phyloP scores from a whole-genome alignment of 768 basidiomycete genomes.

The Pilatotrama ljubarskyi region DNA sequence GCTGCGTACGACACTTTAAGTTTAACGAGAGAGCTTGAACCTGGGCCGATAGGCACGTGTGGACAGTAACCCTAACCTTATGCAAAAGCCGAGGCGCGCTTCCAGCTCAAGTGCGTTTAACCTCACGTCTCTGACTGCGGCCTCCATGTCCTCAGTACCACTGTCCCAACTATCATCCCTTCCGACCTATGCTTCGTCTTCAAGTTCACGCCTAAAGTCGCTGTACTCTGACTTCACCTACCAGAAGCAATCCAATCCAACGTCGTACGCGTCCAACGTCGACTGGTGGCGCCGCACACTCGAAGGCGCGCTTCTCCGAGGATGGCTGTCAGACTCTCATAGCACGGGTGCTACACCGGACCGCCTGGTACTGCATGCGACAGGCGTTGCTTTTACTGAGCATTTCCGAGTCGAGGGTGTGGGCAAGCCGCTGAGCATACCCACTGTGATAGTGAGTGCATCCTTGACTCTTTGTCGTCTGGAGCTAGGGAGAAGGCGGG shows the following conservation, averaged over 20 bases:
- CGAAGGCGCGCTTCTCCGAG: slow-evolving; percentile 57
- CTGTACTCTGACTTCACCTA: slow-evolving; percentile 87
- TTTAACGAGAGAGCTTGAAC: too few relatives aligned
- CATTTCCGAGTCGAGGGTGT: slow-evolving; percentile 62
- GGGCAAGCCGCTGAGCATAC: slow-evolving; percentile 74
- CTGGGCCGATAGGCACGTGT: too few relatives aligned
- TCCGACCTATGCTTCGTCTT: slow-evolving; percentile 48
- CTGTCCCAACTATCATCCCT: slow-evolving; percentile 33
- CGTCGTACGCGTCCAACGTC: slow-evolving; percentile 76
- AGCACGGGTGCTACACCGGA: slow-evolving; percentile 32
- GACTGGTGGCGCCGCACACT: slow-evolving; percentile 86
- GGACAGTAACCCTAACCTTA: too few relatives aligned
- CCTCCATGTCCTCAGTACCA: slow-evolving; percentile 23
- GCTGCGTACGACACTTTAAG: too few relatives aligned
- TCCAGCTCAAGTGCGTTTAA: too few relatives aligned
- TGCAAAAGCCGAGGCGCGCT: not conserved
- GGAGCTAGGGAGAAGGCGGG: not conserved
- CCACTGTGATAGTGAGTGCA: slow-evolving; percentile 69
- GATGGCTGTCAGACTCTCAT: slow-evolving; percentile 44
- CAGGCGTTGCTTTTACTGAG: slow-evolving; percentile 51
- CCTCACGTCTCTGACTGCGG: not conserved
- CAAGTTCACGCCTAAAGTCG: slow-evolving; percentile 61
- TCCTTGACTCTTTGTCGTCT: not conserved
- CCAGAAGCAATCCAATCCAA: slow-evolving; percentile 83
- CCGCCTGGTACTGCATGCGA: slow-evolving; percentile 61